phyloP scores from a whole-genome alignment of 306 rosid genomes.

The Citrullus amarus region DNA sequence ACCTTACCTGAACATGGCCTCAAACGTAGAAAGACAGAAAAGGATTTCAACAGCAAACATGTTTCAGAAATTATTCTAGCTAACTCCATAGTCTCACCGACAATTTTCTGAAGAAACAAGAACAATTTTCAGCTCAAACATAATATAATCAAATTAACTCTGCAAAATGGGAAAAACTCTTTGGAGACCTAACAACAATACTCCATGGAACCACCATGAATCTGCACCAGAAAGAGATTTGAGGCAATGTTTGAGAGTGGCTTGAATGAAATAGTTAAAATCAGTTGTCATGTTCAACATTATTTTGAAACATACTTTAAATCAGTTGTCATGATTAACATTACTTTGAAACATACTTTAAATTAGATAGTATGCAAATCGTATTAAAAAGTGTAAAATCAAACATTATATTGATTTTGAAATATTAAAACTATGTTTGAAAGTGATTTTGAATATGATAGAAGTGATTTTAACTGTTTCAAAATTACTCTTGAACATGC shows the following conservation, averaged over 20 bases:
- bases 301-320: no score
- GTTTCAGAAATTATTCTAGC: constrained; percentile 1
- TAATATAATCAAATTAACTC: not conserved
- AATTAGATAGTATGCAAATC: no score
- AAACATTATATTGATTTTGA: no score
- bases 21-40: not conserved
- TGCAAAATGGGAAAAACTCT: not conserved
- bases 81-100: not conserved
- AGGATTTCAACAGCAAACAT: not conserved
- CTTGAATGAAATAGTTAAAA: not conserved
- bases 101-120: not conserved
- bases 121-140: not conserved
- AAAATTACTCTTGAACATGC: not conserved
- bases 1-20: not conserved
- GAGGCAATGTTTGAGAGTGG: not conserved
- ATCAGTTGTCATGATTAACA: no score
- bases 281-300: no score
- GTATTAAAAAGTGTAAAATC: not conserved
- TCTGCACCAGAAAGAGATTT: not conserved
- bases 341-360: no score
- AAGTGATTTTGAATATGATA: not conserved
- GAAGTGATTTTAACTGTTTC: no score
- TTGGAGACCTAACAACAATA: not conserved
- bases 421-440: not conserved
- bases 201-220: not conserved